phyloP scores from a whole-genome alignment of 768 basidiomycete species.

The Dacryopinax primogenitus region DNA sequence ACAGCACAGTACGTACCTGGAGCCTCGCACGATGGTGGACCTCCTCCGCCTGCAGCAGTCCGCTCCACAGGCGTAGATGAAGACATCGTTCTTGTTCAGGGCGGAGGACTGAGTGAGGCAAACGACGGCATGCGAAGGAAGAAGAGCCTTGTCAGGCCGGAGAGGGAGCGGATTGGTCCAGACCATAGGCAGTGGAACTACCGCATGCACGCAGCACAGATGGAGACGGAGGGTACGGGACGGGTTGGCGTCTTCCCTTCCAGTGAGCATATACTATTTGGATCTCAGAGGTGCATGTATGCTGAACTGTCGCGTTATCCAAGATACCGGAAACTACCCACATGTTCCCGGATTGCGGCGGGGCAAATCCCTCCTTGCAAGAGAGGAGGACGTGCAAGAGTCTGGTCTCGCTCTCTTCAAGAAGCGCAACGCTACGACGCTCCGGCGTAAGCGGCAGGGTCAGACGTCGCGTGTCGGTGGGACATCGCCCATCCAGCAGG shows the following conservation, averaged over 20 bases:
- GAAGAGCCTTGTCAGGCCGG: conserved; percentile 83
- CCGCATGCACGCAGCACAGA: conserved; percentile 66
- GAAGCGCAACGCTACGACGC: conserved; percentile 53
- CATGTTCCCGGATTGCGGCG: conserved; percentile 47
- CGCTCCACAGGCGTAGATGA: neutral
- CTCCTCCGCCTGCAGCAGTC: neutral
- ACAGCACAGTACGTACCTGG: conserved; percentile 1
- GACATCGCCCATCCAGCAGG: conserved; percentile 29
- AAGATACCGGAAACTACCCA: conserved; percentile 72
- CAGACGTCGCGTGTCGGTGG: conserved; percentile 33
- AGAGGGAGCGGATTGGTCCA: conserved; percentile 92
- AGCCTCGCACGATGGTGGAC: neutral
- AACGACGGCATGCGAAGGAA: conserved; percentile 41
- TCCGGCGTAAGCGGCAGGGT: conserved; percentile 50
- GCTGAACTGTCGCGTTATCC: conserved; percentile 12
- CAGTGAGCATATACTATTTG: conserved; percentile 40
- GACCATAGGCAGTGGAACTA: conserved; percentile 92
- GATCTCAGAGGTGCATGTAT: neutral
- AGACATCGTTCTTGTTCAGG: neutral
- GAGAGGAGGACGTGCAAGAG: conserved; percentile 85
- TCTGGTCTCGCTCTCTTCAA: conserved; percentile 88
- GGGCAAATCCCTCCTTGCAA: conserved; percentile 76
- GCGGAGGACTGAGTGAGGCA: neutral
- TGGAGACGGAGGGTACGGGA: conserved; percentile 54
- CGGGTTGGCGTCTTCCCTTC: conserved; percentile 65